Evolutionary conservation across 495 filamentous ascomycete species (phyloP).

Genomic region (Aspergillus campestris): DNA sequence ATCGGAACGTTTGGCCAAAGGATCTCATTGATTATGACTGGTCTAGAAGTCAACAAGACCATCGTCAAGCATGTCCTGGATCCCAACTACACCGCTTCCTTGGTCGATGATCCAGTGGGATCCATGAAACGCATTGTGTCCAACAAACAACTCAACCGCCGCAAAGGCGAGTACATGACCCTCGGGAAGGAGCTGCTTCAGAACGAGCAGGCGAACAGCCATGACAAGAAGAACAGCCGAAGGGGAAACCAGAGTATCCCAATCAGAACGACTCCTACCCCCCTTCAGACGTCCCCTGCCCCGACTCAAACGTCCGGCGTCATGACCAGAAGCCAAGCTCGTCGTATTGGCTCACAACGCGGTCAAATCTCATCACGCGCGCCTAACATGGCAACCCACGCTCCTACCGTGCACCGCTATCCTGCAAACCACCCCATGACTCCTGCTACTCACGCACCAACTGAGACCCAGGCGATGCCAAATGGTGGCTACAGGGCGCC

Average conservation of each 20-base stretch:
- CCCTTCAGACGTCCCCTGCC: background rate
- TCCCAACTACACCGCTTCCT: constrained; percentile 14
- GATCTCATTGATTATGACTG: constrained; percentile 4
- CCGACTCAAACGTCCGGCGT: background rate
- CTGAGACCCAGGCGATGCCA: too few relatives aligned
- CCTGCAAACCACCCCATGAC: too few relatives aligned
- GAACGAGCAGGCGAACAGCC: background rate
- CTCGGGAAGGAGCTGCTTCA: constrained; percentile 9
- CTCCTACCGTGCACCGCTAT: too few relatives aligned
- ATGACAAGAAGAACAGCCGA: background rate
- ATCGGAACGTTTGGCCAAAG: constrained; percentile 3
- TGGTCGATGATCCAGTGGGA: constrained; percentile 27
- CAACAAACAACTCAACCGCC: constrained; percentile 18
- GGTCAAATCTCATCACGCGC: too few relatives aligned
- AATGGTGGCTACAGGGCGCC: too few relatives aligned
- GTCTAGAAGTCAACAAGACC: constrained; percentile 18
- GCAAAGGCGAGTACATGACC: constrained; percentile 14
- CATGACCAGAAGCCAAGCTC: background rate
- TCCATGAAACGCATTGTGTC: constrained; percentile 14
- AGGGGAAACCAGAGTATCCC: constrained; percentile 2
- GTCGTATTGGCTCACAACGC: too few relatives aligned
- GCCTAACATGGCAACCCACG: too few relatives aligned
- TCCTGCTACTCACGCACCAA: too few relatives aligned
- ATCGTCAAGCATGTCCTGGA: constrained; percentile 34
- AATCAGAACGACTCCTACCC: too few relatives aligned